Percentiles rank a stretch among this genome's conserved stretches.
Conservation (phyloP, 1,139 yeast genomes). For the Lipomyces yarrowii region DNA sequence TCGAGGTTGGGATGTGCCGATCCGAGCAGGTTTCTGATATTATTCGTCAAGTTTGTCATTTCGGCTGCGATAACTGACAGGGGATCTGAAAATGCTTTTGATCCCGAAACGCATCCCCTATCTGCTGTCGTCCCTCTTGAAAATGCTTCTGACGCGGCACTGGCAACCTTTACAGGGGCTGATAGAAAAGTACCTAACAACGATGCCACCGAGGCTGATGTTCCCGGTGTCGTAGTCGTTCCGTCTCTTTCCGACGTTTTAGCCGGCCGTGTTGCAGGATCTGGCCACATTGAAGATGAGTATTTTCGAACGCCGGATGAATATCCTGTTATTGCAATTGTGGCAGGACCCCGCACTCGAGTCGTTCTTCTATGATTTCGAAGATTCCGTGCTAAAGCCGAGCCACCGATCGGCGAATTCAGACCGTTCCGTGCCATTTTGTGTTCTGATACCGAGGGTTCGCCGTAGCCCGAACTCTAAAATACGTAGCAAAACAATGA, state of each 20-base stretch:
- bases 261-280: neutral
- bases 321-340: neutral
- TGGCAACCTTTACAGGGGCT: neutral
- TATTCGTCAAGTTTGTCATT: constrained; percentile 85
- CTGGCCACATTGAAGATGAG: neutral
- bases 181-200: neutral
- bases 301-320: neutral
- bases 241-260: neutral
- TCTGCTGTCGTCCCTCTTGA: neutral
- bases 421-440: neutral
- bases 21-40: constrained; percentile 84
- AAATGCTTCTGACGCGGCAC: neutral
- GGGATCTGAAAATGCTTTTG: constrained; percentile 56
- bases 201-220: neutral
- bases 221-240: neutral
- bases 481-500: neutral
- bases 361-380: neutral
- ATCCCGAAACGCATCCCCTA: neutral
- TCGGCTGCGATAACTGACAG: constrained; percentile 91
- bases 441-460: neutral
- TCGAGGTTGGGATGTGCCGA: constrained; percentile 92
- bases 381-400: neutral
- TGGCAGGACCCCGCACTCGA: neutral
- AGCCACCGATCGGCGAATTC: neutral
- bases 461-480: neutral